A percentile compares a stretch with the other conserved stretches of the same genome.
Evolutionary conservation across 2,329 filamentous ascomycete species (phyloP).

Genomic region (Thelonectria blattea): DNA sequence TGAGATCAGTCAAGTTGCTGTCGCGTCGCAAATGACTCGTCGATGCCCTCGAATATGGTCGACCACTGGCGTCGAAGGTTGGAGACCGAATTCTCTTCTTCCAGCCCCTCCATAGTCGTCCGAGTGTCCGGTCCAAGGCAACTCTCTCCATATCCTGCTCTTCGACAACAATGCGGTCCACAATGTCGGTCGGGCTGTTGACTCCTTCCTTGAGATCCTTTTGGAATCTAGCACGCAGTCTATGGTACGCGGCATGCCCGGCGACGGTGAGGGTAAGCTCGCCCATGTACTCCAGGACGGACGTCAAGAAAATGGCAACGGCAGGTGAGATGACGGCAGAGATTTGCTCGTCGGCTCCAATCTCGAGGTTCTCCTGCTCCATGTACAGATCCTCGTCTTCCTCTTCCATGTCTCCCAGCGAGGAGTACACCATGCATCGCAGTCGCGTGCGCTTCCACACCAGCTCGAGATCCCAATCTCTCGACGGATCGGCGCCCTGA

Average conservation of each 20-base stretch:
- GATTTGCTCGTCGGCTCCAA: conserved; percentile 60
- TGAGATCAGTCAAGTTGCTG: conserved; percentile 46
- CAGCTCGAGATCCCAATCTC: conserved; percentile 86
- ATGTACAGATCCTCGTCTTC: conserved; percentile 93
- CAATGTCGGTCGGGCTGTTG: conserved; percentile 53
- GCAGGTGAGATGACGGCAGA: conserved; percentile 82
- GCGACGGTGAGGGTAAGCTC: conserved; percentile 90
- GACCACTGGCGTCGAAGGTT: conserved; percentile 52
- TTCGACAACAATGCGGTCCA: conserved; percentile 79
- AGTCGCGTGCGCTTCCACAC: conserved; percentile 93
- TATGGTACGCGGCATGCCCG: conserved; percentile 80
- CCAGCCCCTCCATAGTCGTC: conserved; percentile 93
- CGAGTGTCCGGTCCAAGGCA: conserved; percentile 86
- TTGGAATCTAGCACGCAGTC: conserved; percentile 64
- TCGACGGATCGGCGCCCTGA: conserved; percentile 54
- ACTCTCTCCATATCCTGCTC: conserved; percentile 93
- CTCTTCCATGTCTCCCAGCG: conserved; percentile 95
- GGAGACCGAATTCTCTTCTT: conserved; percentile 79
- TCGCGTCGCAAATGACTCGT: conserved; percentile 40
- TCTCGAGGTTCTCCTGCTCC: conserved; percentile 75
- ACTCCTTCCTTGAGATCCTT: conserved; percentile 63
- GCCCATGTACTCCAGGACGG: conserved; percentile 90
- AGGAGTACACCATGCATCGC: conserved; percentile 98
- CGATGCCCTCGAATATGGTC: conserved; percentile 58
- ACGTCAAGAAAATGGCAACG: conserved; percentile 94